Base-by-base conservation (phyloP, 1,284 basidiomycete genomes). In the Stygiomarasmius scandens region DNA sequence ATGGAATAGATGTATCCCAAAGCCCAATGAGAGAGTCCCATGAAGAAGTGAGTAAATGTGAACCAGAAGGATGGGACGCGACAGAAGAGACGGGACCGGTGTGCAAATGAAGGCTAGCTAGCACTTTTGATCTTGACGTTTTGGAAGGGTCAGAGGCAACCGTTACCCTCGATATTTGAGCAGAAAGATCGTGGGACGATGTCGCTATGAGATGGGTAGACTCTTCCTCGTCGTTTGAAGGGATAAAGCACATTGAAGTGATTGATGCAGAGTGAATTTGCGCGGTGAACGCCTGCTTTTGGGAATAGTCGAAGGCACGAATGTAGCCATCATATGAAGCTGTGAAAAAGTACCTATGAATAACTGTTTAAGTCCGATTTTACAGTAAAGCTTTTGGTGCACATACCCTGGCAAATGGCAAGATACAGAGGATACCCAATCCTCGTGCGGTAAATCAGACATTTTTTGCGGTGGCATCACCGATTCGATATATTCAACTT, bases 401-500 rank as follows among this genome's bases (percentile, higher is more conserved):
- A 61, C 89, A 66, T 65, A 95, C 93, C 87, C 87, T 60, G 82
- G 74, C 49, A 88, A 67, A 59, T 78, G 75, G 56, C 90, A 87
- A 44, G 89, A 90, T 24, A 98, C 82, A 12, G 88, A 87, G 0
- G 93, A 93, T 0, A 97, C 89, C 96, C 96, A 99, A 65, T 98
- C 96, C 63, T 98, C 92, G 64, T 95, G 92, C 20, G 92, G 89
- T 55, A 95, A 81, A 32, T 89, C 83, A 0, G 89, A 84, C 69
- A 94, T 83, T 59, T 88, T 87, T 66, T 93, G 85, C 0, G 96
- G 96, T 0, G 96, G 96, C 70, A 98, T 79, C 1, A 97, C 85
- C 25, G 89, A 93, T 72, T 96, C 89, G 57, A 99, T 89, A 75
- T 98, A 98, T 74, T 98, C 95, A 54, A 99, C 85, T 67, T 96